A percentile compares a stretch with the other conserved stretches of the same genome.
Conservation (phyloP, 768 basidiomycete genomes). For the Clitopilus hobsonii region DNA sequence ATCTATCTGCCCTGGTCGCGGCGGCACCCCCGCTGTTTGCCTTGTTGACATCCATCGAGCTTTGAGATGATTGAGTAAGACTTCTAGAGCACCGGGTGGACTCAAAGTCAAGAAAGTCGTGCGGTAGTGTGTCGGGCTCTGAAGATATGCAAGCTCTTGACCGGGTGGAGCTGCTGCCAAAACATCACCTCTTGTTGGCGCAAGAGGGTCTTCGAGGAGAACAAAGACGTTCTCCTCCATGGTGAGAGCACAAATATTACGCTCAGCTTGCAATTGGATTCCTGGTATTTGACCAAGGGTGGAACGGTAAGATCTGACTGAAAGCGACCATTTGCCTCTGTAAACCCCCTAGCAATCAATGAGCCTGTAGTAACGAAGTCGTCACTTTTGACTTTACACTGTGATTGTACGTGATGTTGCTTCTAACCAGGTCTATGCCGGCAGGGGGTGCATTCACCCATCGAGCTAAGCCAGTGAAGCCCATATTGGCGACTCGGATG, state of each 20-base stretch:
- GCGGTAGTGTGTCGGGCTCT: conserved; percentile 62
- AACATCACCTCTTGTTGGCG: conserved; percentile 64
- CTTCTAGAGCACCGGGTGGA: conserved; percentile 73
- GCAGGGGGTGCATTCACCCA: conserved; percentile 81
- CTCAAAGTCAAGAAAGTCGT: conserved; percentile 73
- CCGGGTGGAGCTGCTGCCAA: conserved; percentile 38
- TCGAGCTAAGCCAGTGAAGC: conserved; percentile 68
- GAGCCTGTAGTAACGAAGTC: conserved; percentile 7
- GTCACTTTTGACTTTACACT: conserved; percentile 32
- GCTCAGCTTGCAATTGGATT: conserved; percentile 48
- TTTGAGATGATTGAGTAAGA: conserved; percentile 66
- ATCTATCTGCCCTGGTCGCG: conserved; percentile 33
- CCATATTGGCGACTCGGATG: conserved; percentile 34
- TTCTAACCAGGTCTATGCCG: conserved; percentile 61
- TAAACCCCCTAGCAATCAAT: conserved; percentile 44
- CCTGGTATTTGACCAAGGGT: conserved; percentile 55
- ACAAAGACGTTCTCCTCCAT: conserved; percentile 83
- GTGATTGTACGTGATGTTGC: conserved; percentile 70
- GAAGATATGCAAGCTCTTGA: conserved; percentile 36
- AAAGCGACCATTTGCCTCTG: conserved; percentile 65
- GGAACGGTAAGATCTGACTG: conserved; percentile 71
- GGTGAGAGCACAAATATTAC: conserved; percentile 70
- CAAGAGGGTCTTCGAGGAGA: conserved; percentile 69
- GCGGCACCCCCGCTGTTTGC: conserved; percentile 35
- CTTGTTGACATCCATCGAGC: conserved; percentile 74